These are phyloP conservation scores for Coemansia sp. DNA, from an alignment of 192 early-diverging fungal species.

Conservation along the genomic window DNA sequence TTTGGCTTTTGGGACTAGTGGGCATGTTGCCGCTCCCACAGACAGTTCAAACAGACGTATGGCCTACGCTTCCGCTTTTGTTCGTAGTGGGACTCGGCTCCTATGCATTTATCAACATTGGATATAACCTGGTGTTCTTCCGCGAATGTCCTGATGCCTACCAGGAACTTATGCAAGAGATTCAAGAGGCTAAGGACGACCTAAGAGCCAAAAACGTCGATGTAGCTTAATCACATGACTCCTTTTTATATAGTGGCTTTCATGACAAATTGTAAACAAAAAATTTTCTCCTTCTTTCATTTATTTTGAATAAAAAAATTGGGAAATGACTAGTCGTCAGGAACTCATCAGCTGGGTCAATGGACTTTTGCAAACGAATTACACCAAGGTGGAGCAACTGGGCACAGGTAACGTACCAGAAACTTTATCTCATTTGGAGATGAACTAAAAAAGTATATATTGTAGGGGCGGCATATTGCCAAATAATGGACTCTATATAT, in stretches of 20 bases:
- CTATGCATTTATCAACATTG: constrained; percentile 86
- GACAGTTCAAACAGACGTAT: constrained; percentile 33
- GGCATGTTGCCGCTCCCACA: constrained; percentile 40
- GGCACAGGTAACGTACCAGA: constrained; percentile 69
- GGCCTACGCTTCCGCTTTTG: constrained; percentile 43
- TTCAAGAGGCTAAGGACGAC: constrained; percentile 76
- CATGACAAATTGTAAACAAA: constrained; percentile 1
- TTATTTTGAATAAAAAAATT: constrained; percentile 13
- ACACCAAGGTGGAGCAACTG: constrained; percentile 92
- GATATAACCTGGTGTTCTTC: constrained; percentile 83
- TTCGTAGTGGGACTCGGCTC: constrained; percentile 77
- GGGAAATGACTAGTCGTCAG: constrained; percentile 75
- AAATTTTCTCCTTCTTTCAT: not conserved
- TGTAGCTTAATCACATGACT: constrained; percentile 12
- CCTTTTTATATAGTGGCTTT: not conserved
- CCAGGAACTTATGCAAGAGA: constrained; percentile 78
- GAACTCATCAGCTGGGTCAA: constrained; percentile 96
- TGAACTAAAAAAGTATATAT: not conserved
- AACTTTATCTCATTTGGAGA: not conserved
- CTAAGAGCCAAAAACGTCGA: constrained; percentile 68
- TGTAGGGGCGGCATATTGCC: constrained; percentile 69
- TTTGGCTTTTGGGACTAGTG: constrained; percentile 35
- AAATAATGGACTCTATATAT: constrained; percentile 76
- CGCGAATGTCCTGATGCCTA: constrained; percentile 91
- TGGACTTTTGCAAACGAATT: constrained; percentile 83